Base-by-base conservation (phyloP, 352 stramenopile genomes). In the Phytophthora chlamydospora region DNA sequence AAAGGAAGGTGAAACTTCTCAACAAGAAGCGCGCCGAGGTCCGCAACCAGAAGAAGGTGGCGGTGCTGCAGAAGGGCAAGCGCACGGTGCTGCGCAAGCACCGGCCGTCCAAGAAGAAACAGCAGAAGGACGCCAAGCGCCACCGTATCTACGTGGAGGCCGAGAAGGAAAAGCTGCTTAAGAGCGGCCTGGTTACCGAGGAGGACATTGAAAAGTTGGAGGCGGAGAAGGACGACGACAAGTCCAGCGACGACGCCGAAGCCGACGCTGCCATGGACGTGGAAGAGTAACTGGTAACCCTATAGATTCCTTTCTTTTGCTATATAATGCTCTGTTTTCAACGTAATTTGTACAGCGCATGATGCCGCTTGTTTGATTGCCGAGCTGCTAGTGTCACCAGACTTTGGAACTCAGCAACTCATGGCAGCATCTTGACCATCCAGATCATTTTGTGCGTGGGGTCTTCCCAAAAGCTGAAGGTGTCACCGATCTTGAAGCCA, bases 1-100 rank as follows among this genome's bases (percentile, higher is more conserved):
- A 90, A 70, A 93, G 83, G 76, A 95, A 95, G 76, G 69, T 93
- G 33, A 95, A 95, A 65, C 72, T 95, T 33, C 76, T 85, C 38
- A 86, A 76, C 68, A 95, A 93, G 77, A 95, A 95, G 74, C 84
- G 87, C 50, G 70, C 74, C 6, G 71, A 91, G 61, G 48, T 82
- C 17, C 73, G 71, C 55, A 95, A 95, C 72, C 78, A 88, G 59
- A 93, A 93, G 68, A 93, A 94, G 64, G 87, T 95, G 27, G 63
- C 74, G 48, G 51, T 59, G 40, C 34, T 85, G 34, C 59, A 89
- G 57, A 80, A 91, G 58, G 85, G 85, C 38, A 70, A 75, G 49
- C 63, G 62, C 45, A 79, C 58, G 27, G 67, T 81, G 43, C 71
- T 95, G 62, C 82, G 85, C 61, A 89, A 89, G 57, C 78, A 66